Conservation (phyloP, 2,329 filamentous ascomycete species). For the Pseudogymnoascus sp. region DNA sequence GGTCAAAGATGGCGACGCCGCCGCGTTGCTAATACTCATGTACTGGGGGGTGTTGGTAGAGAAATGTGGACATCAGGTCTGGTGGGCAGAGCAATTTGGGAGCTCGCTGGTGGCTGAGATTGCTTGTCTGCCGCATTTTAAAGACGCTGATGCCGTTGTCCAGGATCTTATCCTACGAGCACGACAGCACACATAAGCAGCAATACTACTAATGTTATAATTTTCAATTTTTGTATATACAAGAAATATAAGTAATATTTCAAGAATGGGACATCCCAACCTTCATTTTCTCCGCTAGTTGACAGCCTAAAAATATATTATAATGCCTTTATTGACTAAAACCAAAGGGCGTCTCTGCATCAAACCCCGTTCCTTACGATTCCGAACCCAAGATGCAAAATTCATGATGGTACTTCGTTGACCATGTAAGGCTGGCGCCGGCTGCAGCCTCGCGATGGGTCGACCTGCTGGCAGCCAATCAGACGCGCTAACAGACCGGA, state of each 20-base stretch:
- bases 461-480: not conserved
- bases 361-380: not conserved
- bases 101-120: conserved; percentile 16
- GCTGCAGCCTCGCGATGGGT: not conserved
- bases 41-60: conserved; percentile 19
- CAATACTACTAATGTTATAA: not conserved
- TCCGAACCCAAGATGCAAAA: not conserved
- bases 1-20: conserved; percentile 13
- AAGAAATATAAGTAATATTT: too few relatives aligned
- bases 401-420: not conserved
- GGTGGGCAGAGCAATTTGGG: conserved; percentile 19
- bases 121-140: not conserved
- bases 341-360: not conserved
- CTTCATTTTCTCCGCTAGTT: not conserved
- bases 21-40: conserved; percentile 18
- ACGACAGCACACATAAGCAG: not conserved
- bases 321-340: not conserved
- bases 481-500: not conserved
- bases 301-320: not conserved
- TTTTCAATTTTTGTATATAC: not conserved
- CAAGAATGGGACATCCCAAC: not conserved
- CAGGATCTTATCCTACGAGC: conserved; percentile 1
- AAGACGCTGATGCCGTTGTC: not conserved
- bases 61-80: conserved; percentile 13
- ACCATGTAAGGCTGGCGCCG: not conserved